Evolutionary conservation across 257 asterid genomes (phyloP).

Genomic region (Solanum habrochaites): DNA sequence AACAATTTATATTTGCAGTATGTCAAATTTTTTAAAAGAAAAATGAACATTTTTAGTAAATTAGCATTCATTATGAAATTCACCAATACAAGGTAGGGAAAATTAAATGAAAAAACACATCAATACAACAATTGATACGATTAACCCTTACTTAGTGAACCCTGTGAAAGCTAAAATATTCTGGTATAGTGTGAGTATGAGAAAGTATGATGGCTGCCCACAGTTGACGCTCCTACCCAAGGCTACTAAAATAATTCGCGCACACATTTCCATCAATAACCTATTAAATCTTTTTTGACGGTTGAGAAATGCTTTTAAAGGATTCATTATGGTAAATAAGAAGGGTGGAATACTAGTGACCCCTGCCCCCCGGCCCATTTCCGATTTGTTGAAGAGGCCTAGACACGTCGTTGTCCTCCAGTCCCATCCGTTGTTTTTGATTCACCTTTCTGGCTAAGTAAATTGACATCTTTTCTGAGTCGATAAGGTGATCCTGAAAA

Average conservation of each 20-base stretch:
- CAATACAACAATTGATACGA: too few relatives aligned
- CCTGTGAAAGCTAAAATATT: not conserved
- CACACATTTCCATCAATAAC: fast-evolving
- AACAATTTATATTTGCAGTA: too few relatives aligned
- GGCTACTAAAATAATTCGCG: not conserved
- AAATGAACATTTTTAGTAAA: too few relatives aligned
- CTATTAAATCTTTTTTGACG: not conserved
- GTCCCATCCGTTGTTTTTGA: not conserved
- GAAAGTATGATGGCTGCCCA: too few relatives aligned
- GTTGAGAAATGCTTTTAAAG: not conserved
- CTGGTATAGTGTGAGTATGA: not conserved
- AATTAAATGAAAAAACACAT: too few relatives aligned
- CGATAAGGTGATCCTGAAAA: not conserved
- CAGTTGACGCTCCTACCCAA: too few relatives aligned
- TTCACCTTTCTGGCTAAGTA: not conserved
- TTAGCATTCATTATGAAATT: too few relatives aligned
- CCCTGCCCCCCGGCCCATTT: too few relatives aligned
- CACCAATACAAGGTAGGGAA: too few relatives aligned
- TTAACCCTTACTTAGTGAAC: not conserved
- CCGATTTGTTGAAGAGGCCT: constrained; percentile 2
- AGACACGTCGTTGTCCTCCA: constrained; percentile 2
- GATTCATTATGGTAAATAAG: not conserved
- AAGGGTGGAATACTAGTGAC: not conserved
- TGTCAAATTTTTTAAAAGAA: too few relatives aligned
- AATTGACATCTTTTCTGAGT: not conserved